phyloP scores from a whole-genome alignment of 352 stramenopile genomes.

The Pythium periplocum region DNA sequence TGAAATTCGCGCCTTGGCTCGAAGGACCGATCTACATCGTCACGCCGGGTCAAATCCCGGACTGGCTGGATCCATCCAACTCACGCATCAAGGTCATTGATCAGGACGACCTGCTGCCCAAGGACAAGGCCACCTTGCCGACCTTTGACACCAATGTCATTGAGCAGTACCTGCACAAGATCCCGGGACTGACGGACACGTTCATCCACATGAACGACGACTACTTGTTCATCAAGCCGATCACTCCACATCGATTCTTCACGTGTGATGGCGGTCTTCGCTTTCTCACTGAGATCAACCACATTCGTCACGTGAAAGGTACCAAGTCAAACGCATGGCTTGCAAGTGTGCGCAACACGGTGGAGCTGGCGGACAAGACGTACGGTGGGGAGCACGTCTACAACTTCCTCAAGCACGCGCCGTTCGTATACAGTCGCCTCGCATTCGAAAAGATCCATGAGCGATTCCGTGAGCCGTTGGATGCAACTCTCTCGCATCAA shows the following conservation, averaged over 20 bases:
- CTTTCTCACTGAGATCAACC: constrained; percentile 78
- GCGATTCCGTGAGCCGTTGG: constrained; percentile 49
- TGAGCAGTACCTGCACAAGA: constrained; percentile 84
- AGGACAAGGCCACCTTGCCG: constrained; percentile 43
- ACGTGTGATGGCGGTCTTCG: constrained; percentile 72
- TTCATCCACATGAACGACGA: constrained; percentile 90
- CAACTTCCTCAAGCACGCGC: constrained; percentile 84
- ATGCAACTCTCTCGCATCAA: constrained; percentile 53
- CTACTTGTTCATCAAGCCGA: constrained; percentile 81
- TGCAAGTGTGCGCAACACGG: constrained; percentile 71
- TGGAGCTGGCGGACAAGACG: constrained; percentile 54
- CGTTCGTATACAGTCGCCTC: constrained; percentile 72
- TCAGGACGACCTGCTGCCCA: constrained; percentile 71
- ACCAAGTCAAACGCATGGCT: constrained; percentile 69
- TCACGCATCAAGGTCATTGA: constrained; percentile 67
- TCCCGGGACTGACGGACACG: constrained; percentile 78
- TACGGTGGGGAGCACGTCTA: constrained; percentile 83
- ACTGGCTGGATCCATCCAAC: constrained; percentile 72
- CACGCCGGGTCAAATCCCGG: constrained; percentile 70
- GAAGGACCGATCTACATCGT: constrained; percentile 83
- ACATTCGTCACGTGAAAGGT: constrained; percentile 68
- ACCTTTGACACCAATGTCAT: constrained; percentile 86
- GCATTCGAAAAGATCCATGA: constrained; percentile 75
- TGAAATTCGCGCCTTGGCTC: constrained; percentile 77
- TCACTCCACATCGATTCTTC: constrained; percentile 78